A percentile compares a stretch with the other conserved stretches of the same genome.
Evolutionary conservation across 1,139 yeast species (phyloP).

Genomic region (Ashbya aceris): DNA sequence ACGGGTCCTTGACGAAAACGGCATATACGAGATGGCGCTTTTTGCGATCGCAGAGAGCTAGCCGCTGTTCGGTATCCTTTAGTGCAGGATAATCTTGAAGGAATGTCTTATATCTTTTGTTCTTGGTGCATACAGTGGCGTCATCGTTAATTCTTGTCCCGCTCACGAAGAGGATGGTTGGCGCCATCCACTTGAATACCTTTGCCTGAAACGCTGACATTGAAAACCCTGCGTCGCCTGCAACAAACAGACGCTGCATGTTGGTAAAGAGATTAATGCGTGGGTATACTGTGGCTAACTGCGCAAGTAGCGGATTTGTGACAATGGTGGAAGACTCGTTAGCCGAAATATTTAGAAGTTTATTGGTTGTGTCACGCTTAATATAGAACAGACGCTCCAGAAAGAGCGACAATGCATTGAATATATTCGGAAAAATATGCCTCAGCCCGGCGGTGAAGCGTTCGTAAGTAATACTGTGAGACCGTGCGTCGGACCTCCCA

Average conservation of each 20-base stretch:
- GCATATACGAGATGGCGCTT: constrained; percentile 48
- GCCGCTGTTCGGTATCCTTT: constrained; percentile 29
- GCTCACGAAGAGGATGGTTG: constrained; percentile 59
- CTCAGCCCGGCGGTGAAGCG: constrained; percentile 33
- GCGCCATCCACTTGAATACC: constrained; percentile 86
- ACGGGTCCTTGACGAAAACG: constrained; percentile 55
- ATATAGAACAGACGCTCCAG: constrained; percentile 32
- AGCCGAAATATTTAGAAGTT: background rate
- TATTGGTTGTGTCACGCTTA: constrained; percentile 12
- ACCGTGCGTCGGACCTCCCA: constrained; percentile 17
- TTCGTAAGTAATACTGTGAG: constrained; percentile 27
- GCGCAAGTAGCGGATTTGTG: constrained; percentile 28
- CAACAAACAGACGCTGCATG: constrained; percentile 58
- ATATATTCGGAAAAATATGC: constrained; percentile 33
- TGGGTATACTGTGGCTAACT: constrained; percentile 28
- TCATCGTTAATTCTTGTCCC: constrained; percentile 48
- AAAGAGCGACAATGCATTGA: constrained; percentile 32
- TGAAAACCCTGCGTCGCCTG: constrained; percentile 70
- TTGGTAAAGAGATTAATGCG: constrained; percentile 33
- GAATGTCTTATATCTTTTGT: constrained; percentile 45
- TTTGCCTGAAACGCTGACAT: constrained; percentile 78
- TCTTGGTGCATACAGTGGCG: constrained; percentile 22
- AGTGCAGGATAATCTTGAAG: constrained; percentile 44
- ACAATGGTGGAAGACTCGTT: constrained; percentile 18
- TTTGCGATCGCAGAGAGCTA: constrained; percentile 16